Evolutionary conservation across 164 flowering plant genomes (phyloP), one percentile per base, ranked within the genome.

Genomic region (Litsea cubeba): DNA sequence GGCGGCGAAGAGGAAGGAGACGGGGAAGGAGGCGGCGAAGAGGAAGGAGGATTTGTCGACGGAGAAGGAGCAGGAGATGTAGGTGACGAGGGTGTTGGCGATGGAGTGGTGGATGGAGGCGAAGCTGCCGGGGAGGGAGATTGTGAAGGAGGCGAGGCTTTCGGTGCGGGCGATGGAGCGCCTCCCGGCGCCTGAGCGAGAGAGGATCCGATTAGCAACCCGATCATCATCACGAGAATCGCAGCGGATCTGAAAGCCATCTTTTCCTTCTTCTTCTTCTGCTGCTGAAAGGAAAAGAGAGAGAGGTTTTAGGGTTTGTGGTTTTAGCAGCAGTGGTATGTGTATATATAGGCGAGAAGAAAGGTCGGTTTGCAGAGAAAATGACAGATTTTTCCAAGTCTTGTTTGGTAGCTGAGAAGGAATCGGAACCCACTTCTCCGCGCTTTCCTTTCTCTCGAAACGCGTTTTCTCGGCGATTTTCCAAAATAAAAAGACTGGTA

Each of bases 21-120:
- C 2, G 72, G 72, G 0, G 60, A 22, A 2, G 54, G 0, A n/a
- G n/a, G n/a, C n/a, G n/a, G n/a, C n/a, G n/a, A n/a, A n/a, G n/a
- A n/a, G 17, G 72, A 54, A 25, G 72, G 18, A 12, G 72, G 1
- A 1, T 40, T 35, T 24, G 64, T 26, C 15, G 63, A 7, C 3
- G 62, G 72, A 69, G 71, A 40, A 14, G 57, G n/a, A 23, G 49
- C n/a, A n/a, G 60, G 60, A 54, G 72, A 26, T 12, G 72, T 4
- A 12, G 72, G 63, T 24, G 57, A 8, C 35, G 49, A n/a, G 11
- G 74, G 8, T 3, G 68, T 12, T 1, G 74, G 46, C 22, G 65
- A 18, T 7, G 64, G 10, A 26, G 49, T 20, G 23, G 65, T 10
- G n/a, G 51, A 46, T 15, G 68, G n/a, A 12, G 57, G 74, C n/a